phyloP scores from a whole-genome alignment of 1,284 basidiomycete species.

The Naganishia sp. region DNA sequence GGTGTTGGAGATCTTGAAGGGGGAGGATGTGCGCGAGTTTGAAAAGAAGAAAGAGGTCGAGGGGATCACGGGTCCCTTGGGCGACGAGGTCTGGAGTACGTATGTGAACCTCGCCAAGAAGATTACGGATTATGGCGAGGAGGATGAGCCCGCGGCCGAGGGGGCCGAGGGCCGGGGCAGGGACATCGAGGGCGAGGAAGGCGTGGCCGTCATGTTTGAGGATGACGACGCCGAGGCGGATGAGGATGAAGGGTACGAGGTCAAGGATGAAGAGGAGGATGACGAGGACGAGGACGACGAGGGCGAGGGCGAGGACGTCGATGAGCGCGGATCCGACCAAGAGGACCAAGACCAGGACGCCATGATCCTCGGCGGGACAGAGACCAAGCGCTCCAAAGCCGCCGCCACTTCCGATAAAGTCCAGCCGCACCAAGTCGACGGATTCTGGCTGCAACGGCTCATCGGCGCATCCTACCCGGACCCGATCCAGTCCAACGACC shows the following conservation, averaged over 20 bases:
- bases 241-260: slow-evolving; percentile 73
- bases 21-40: slow-evolving; percentile 87
- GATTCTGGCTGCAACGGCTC: slow-evolving; percentile 97
- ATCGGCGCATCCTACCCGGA: slow-evolving; percentile 89
- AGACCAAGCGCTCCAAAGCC: slow-evolving; percentile 43
- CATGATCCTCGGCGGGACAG: slow-evolving; percentile 66
- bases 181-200: slow-evolving; percentile 66
- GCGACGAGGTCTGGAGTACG: slow-evolving; percentile 79
- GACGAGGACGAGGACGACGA: slow-evolving; percentile 69
- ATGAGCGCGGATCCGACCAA: slow-evolving; percentile 50
- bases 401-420: slow-evolving; percentile 64
- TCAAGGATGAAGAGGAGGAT: slow-evolving; percentile 60
- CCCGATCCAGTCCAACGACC: slow-evolving; percentile 89
- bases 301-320: slow-evolving; percentile 64
- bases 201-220: slow-evolving; percentile 94
- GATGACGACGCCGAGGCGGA: slow-evolving; percentile 91
- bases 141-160: slow-evolving; percentile 83
- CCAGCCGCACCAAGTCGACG: slow-evolving; percentile 88
- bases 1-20: slow-evolving; percentile 86
- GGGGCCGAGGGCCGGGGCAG: slow-evolving; percentile 49
- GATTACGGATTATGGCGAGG: slow-evolving; percentile 91
- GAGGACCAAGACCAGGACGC: slow-evolving; percentile 57
- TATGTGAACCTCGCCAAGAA: slow-evolving; percentile 88
- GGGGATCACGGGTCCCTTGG: slow-evolving; percentile 69
- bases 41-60: slow-evolving; percentile 97